phyloP scores from a whole-genome alignment of 1,284 basidiomycete genomes.

The Mycosarcoma mackinlayi region DNA sequence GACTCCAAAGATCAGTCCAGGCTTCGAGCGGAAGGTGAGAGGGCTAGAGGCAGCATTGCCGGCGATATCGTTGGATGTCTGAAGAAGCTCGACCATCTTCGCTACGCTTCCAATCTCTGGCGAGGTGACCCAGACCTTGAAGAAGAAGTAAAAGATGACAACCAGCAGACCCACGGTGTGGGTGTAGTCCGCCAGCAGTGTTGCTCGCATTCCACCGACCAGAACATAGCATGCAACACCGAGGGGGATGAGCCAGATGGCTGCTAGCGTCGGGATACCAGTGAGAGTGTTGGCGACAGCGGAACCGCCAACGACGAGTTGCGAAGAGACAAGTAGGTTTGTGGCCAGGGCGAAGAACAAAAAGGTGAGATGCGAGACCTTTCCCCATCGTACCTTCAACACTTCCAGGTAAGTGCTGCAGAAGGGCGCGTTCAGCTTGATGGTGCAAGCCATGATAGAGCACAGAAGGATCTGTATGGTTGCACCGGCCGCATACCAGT shows the following conservation, averaged over 20 bases:
- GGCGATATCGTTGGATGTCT: constrained; percentile 70
- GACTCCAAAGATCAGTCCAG: constrained; percentile 86
- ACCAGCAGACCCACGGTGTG: constrained; percentile 62
- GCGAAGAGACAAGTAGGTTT: constrained; percentile 70
- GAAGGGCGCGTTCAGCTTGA: constrained; percentile 75
- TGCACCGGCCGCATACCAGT: constrained; percentile 62
- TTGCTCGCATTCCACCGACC: constrained; percentile 64
- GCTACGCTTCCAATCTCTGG: constrained; percentile 55
- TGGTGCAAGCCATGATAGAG: constrained; percentile 69
- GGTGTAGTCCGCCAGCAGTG: constrained; percentile 64
- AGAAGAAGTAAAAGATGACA: constrained; percentile 71
- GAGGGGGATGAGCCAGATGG: constrained; percentile 62
- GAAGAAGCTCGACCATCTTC: constrained; percentile 71
- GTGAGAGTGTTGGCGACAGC: constrained; percentile 73
- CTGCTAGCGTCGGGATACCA: constrained; percentile 55
- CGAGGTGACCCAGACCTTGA: constrained; percentile 78
- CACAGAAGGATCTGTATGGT: constrained; percentile 80
- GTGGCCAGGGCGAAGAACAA: constrained; percentile 82
- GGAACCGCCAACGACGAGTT: constrained; percentile 64
- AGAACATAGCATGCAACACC: constrained; percentile 62
- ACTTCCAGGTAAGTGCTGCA: constrained; percentile 77
- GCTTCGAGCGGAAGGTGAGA: constrained; percentile 81
- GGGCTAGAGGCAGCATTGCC: constrained; percentile 77
- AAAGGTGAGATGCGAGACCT: constrained; percentile 78
- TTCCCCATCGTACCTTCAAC: constrained; percentile 79